phyloP scores from a whole-genome alignment of 805 yeast species.

The Kuraishia hungarica region DNA sequence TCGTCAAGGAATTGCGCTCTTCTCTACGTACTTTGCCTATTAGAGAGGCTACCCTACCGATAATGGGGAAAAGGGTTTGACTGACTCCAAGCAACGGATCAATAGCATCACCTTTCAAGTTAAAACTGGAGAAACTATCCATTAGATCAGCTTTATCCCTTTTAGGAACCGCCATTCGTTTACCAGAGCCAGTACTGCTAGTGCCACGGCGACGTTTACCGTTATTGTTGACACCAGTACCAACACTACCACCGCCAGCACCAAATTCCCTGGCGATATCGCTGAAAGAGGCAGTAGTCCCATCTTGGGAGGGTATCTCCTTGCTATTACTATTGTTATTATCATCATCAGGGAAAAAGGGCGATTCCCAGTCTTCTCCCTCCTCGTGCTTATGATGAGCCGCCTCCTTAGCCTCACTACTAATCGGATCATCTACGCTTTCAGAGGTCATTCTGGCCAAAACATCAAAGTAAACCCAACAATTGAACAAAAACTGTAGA shows the following conservation, averaged over 20 bases:
- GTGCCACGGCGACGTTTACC: not conserved
- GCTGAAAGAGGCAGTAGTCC: not conserved
- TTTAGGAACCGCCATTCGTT: not conserved
- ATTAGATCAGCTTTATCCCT: slow-evolving; percentile 16
- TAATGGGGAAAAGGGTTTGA: slow-evolving; percentile 52
- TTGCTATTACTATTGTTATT: not conserved
- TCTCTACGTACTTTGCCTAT: slow-evolving; percentile 38
- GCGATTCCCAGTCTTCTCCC: not conserved
- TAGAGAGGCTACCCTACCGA: slow-evolving; percentile 54
- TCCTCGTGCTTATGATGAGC: not conserved
- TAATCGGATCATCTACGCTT: slow-evolving; percentile 26
- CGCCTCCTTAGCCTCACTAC: not conserved
- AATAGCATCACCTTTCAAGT: slow-evolving; percentile 29
- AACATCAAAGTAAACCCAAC: slow-evolving; percentile 65
- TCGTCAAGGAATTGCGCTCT: slow-evolving; percentile 32
- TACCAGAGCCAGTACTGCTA: slow-evolving; percentile 15
- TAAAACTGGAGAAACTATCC: slow-evolving; percentile 30
- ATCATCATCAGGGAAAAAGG: slow-evolving; percentile 1
- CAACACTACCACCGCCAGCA: not conserved
- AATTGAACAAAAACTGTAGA: slow-evolving; percentile 46
- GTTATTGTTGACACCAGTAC: too few species aligned
- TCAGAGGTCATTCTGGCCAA: slow-evolving; percentile 57
- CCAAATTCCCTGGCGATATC: not conserved
- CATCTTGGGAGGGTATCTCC: not conserved
- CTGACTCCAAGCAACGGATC: slow-evolving; percentile 67